Base-by-base conservation (phyloP, 75 land plant species). In the Pinus albicaulis region DNA sequence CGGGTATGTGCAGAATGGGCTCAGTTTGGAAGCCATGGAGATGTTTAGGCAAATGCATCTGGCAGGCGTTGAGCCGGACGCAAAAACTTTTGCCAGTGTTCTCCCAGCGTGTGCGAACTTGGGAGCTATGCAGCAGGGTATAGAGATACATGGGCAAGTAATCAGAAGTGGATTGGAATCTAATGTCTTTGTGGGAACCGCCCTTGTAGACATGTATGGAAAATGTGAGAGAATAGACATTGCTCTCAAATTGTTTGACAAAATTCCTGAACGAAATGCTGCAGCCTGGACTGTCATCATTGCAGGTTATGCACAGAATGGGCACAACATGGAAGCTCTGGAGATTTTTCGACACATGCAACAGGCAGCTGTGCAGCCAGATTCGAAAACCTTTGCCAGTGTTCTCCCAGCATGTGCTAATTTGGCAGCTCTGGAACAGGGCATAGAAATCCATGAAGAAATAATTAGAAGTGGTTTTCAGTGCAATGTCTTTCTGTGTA, bases 131-230 rank as follows among this genome's bases (percentile, higher is more conserved):
- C 55, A 41, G 5, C 69, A 52, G 59, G 89, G 89, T 0, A 36
- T 56, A 19, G 53, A 75, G 31, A 8, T 87, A 13, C 92, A 91
- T 77, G 80, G 82, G 0, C 38, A 59, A 55, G 73, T 79, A 44
- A 55, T 82, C 0, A 84, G 81, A 59, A 17, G 55, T 78, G 92
- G 92, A 10, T 74, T 86, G 48, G 82, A 77, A 26, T 59, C 72
- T 17, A 81, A 76, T 77, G 80, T 89, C 5, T 76, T 57, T 22
- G 22, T 48, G 8, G 74, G 52, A 12, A 89, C 84, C 79, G 79
- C 91, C 13, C 81, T 85, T 3, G 78, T 89, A 24, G 89, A 89
- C 62, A 84, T 91, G 89, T 91, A 91, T 78, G 89, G 73, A 6
- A 89, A 87, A 62, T 82, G 87, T 77, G 84, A 83, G 15, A 72